Evolutionary conservation across 176 grass and related monocot genomes (phyloP).

Genomic region (Lolium rigidum): DNA sequence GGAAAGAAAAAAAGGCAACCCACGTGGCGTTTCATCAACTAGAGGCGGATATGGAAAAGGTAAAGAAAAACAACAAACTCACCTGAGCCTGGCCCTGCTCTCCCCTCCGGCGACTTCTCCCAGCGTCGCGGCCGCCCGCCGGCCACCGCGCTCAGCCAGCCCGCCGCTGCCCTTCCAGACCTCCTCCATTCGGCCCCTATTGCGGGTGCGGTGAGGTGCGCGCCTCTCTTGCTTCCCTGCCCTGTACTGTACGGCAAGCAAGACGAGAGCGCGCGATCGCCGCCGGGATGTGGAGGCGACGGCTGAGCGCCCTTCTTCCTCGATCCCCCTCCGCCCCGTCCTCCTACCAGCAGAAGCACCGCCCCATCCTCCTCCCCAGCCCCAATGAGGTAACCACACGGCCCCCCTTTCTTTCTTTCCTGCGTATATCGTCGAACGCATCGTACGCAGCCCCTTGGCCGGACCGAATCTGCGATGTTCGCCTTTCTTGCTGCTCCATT

Average conservation of each 20-base stretch:
- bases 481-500: neutral
- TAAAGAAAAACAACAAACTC: neutral
- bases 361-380: slow-evolving; percentile 4
- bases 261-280: neutral
- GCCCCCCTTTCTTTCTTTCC: neutral
- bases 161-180: neutral
- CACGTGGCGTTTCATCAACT: neutral
- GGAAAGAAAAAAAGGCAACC: neutral
- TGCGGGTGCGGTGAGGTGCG: neutral
- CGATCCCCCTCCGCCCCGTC: neutral
- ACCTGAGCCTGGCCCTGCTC: neutral
- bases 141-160: neutral
- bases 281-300: slow-evolving; percentile 48
- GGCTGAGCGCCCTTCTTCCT: slow-evolving; percentile 39
- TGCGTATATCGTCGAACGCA: slow-evolving; percentile 13
- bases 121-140: neutral
- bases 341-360: neutral
- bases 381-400: slow-evolving; percentile 21
- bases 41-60: neutral
- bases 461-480: neutral
- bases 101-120: neutral
- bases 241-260: neutral
- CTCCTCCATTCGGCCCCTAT: neutral
- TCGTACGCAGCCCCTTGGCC: neutral
- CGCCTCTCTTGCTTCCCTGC: neutral